Conservation (phyloP, 2,329 filamentous ascomycete genomes). For the Paracoccidioides brasiliensis region DNA sequence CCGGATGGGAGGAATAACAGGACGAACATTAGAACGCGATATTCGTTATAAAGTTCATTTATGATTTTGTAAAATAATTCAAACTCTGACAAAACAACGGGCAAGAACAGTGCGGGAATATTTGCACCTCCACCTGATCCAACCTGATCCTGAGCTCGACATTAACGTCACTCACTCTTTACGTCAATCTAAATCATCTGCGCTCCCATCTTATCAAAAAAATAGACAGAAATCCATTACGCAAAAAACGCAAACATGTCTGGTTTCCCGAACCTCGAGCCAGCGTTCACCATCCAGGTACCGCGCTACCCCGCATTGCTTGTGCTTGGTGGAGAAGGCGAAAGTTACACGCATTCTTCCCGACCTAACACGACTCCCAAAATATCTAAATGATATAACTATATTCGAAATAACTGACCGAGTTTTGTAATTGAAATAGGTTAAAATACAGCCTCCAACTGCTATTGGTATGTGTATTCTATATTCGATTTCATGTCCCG, state of each 20-base stretch:
- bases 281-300: conserved; percentile 30
- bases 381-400: background rate
- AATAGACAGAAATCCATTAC: background rate
- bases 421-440: conserved; percentile 12
- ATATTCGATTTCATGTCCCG: background rate
- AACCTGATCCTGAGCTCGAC: background rate
- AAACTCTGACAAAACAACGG: background rate
- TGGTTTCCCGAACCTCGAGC: conserved; percentile 27
- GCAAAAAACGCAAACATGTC: conserved; percentile 16
- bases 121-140: background rate
- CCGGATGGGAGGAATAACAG: no score
- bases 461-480: conserved; percentile 19
- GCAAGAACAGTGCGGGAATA: background rate
- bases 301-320: conserved; percentile 2
- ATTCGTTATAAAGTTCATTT: no score
- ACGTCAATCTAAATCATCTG: no score
- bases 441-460: conserved; percentile 19
- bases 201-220: background rate
- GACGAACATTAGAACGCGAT: no score
- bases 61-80: background rate
- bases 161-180: background rate
- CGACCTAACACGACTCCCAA: no score
- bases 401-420: background rate
- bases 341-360: background rate
- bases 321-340: background rate